Evolutionary conservation across 352 stramenopile species (phyloP), one percentile per base, ranked within the genome.

Genomic region (Phytopythium litorale): DNA sequence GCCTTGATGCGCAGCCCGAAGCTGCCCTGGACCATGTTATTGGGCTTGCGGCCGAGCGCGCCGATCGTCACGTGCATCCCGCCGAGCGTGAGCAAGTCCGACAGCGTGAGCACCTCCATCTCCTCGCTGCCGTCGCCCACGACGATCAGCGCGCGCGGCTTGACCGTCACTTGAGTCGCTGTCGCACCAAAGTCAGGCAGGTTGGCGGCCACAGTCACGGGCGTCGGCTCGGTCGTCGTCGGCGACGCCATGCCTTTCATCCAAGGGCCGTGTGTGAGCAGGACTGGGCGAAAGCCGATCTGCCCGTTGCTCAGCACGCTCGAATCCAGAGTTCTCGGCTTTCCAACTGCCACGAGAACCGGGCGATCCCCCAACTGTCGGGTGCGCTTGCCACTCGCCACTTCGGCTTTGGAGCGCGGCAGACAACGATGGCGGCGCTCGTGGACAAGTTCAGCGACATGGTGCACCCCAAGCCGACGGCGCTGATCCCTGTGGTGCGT

Each of bases 71-170:
- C 83, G 51, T 89, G 79, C 21, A 89, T 68, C 0, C 73, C 73
- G 21, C 74, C 83, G 32, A 79, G 80, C 23, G 73, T 71, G 55
- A 92, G 78, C 28, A 84, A 58, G 61, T 90, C 80, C 30, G 73
- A 88, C 9, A 92, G 33, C n/a, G 70, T 74, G n/a, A 89, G 60
- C 35, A 71, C 74, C 61, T 92, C 83, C 11, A 92, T 60, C 25
- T 92, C 83, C 28, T 92, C 83, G 25, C 75, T 84, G 60, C 83
- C 83, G 46, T 92, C 70, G 30, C 73, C 75, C 37, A 88, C 70
- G 11, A 82, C 68, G 37, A 90, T 75, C 49, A 90, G 75, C 66
- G 76, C 81, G 23, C 78, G 75, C 37, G 81, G 81, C 63, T 88
- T 88, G 35, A 87, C 71, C 32, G 75, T 64, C 21, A 62, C 73